Evolutionary conservation across 495 filamentous ascomycete genomes (phyloP), one percentile per base, ranked within the genome.

Genomic region (Neurospora sp.): DNA sequence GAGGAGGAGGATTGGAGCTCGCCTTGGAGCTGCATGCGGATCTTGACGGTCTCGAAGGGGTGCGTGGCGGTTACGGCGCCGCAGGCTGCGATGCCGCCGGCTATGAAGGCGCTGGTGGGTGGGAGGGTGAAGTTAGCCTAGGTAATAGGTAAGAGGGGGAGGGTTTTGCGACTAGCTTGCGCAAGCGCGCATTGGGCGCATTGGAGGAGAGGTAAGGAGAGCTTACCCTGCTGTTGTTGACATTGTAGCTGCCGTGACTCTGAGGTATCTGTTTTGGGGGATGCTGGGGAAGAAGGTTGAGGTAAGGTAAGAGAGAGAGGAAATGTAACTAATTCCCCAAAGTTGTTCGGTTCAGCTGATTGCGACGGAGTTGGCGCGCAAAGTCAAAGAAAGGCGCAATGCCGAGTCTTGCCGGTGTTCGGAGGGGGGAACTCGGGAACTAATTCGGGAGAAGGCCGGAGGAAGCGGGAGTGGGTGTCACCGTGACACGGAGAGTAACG

Each of bases 11-110:
- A 84, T 77, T 98, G 93, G 71, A 99, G 87, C 85, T 99, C 96
- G 80, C 96, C 96, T 80, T 99, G 96, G 69, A 99, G 84, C 87
- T 99, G 96, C 85, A 99, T 87, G 75, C 95, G 93, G 80, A 98
- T 99, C 89, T 99, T 99, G 72, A 98, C 94, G 8, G 96, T 98
- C 83, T 99, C 96, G 84, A 98, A 98, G 73, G 94, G 93, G 82
- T 99, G 96, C 45, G 96, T 99, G 68, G 96, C 95, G 4, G 96
- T 98, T 70, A 99, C 96, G 70, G 96, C 96, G 75, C 96, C 96
- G 83, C 94, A 97, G 70, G 96, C 96, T 75, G 96, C 96, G 79
- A 98, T 92, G 74, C 96, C 96, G 80, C 96, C 96, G 37, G 96
- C 94, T 75, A 98, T 87, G 86, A 99, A 99, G 65, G 87, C 86